Conservation (phyloP, 2,329 filamentous ascomycete genomes). For the Cladophialophora exuberans region DNA sequence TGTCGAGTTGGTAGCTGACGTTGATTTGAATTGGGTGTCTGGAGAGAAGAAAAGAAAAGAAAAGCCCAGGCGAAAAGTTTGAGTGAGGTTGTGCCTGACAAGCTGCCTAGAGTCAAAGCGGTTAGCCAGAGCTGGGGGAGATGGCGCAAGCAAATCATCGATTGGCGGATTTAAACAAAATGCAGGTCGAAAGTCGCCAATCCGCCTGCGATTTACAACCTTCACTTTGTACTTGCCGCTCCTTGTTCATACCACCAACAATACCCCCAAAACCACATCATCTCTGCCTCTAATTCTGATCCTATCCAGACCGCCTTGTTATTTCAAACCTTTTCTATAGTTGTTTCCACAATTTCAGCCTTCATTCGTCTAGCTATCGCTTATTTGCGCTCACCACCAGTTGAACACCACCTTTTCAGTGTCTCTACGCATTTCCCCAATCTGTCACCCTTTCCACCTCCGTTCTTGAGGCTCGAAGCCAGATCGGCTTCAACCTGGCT, state of each 20-base stretch:
- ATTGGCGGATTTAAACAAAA: conserved; percentile 10
- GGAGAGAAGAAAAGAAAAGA: conserved; percentile 51
- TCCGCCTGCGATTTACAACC: not conserved
- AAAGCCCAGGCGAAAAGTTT: conserved; percentile 24
- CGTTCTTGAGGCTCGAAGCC: too few species aligned
- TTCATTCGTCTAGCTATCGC: too few species aligned
- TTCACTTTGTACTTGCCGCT: not conserved
- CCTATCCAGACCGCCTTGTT: not conserved
- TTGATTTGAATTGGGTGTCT: conserved; percentile 77
- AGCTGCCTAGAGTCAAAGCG: conserved; percentile 5
- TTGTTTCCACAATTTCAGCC: not conserved
- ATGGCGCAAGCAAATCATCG: conserved; percentile 12
- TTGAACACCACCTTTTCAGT: too few species aligned
- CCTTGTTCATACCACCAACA: not conserved
- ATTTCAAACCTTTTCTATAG: not conserved
- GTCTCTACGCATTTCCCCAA: too few species aligned
- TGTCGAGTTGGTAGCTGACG: conserved; percentile 58
- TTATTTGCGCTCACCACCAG: too few species aligned
- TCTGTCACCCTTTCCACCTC: too few species aligned
- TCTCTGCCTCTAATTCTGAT: not conserved
- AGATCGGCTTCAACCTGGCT: too few species aligned
- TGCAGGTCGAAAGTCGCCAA: conserved; percentile 3
- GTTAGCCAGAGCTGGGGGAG: conserved; percentile 12
- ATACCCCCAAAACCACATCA: too few species aligned
- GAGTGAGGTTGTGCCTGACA: conserved; percentile 4